These are phyloP conservation scores for Salicornia ramosissima DNA, from an alignment of 148 eudicot genomes.

Conservation along the genomic window DNA sequence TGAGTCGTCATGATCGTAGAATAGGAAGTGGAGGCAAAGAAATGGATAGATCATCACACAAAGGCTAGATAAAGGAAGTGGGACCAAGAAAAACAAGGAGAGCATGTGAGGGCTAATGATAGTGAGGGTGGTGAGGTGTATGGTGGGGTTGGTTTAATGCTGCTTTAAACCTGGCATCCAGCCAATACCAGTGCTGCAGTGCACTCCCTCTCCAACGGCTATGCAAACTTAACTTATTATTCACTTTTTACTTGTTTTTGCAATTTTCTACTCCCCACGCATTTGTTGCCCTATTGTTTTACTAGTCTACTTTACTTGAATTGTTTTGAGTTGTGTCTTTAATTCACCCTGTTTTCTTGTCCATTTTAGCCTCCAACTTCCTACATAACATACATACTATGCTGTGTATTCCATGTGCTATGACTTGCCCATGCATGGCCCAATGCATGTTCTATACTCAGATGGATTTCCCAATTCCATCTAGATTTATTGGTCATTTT, in stretches of 20 bases:
- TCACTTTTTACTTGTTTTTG: not conserved
- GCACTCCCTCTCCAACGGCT: constrained; percentile 25
- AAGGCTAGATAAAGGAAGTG: too few relatives aligned
- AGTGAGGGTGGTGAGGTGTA: not conserved
- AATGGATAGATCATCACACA: too few relatives aligned
- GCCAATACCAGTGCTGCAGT: not conserved
- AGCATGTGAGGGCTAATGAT: constrained; percentile 37
- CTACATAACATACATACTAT: not conserved
- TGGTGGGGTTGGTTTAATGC: constrained; percentile 12
- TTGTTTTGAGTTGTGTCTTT: too few relatives aligned
- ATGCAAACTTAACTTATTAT: constrained; percentile 1
- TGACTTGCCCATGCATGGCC: not conserved
- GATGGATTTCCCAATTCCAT: too few relatives aligned
- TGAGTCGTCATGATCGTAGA: too few relatives aligned
- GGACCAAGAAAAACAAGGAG: constrained; percentile 31
- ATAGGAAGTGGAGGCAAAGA: too few relatives aligned
- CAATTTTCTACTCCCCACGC: not conserved
- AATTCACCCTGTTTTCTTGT: not conserved
- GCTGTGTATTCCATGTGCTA: not conserved
- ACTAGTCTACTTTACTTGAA: too few relatives aligned
- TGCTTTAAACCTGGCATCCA: constrained; percentile 29
- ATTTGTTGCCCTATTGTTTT: not conserved
- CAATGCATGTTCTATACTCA: too few relatives aligned
- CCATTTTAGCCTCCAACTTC: not conserved
- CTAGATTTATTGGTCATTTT: too few relatives aligned